Percentiles rank a stretch among this genome's conserved stretches.
Evolutionary conservation across 1,284 basidiomycete species (phyloP).

Genomic region (Boletus sp.): DNA sequence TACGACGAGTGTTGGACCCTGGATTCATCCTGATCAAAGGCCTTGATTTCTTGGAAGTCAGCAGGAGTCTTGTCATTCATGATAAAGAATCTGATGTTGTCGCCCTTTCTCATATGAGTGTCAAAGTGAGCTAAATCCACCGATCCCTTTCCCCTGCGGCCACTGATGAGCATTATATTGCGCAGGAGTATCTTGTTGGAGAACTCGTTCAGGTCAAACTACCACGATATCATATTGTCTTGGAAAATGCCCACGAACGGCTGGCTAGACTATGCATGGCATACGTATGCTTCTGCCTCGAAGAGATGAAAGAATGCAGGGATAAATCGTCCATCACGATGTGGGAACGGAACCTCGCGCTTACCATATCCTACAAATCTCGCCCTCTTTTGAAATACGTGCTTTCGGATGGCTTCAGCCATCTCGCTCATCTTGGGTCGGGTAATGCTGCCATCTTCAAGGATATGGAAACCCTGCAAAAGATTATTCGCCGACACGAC

Average conservation of each 20-base stretch:
- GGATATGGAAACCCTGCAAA: conserved; percentile 1
- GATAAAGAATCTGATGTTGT: conserved; percentile 4
- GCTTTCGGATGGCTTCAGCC: conserved; percentile 7
- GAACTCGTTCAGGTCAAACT: conserved; percentile 1
- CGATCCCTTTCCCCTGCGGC: background rate
- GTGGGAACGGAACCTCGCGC: background rate
- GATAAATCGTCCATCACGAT: background rate
- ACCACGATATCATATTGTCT: conserved; percentile 4
- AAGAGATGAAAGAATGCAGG: background rate
- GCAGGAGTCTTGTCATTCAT: conserved; percentile 9
- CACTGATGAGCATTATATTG: background rate
- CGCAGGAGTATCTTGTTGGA: conserved; percentile 14
- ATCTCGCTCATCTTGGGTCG: conserved; percentile 3
- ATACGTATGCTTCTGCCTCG: conserved; percentile 10
- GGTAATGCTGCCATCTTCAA: background rate
- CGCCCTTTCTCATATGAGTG: conserved; percentile 17
- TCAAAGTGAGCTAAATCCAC: conserved; percentile 4
- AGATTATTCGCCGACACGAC: background rate
- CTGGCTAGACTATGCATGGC: conserved; percentile 11
- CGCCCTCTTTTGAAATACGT: conserved; percentile 8
- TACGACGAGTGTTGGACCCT: conserved; percentile 5
- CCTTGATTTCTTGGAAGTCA: conserved; percentile 2
- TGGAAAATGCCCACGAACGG: conserved; percentile 5
- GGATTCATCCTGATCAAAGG: background rate
- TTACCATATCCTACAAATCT: background rate